A percentile compares a stretch with the other conserved stretches of the same genome.
These are phyloP conservation scores for Trypanosoma lewisi DNA, from an alignment of 208 protist species.

Conservation along the genomic window DNA sequence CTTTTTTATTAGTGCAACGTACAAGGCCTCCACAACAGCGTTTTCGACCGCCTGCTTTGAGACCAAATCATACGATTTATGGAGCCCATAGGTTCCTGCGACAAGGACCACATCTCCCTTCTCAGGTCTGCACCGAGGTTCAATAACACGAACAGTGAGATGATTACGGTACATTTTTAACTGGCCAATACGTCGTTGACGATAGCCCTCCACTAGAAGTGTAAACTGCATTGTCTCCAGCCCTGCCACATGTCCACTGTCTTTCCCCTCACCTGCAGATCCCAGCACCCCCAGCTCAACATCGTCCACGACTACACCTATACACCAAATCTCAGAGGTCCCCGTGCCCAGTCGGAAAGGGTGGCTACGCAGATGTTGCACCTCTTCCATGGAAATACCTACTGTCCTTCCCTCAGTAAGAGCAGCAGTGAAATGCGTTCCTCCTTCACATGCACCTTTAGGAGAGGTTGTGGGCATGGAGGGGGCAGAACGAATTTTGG, in stretches of 20 bases:
- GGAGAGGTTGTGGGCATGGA: not conserved
- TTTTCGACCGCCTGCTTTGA: slow-evolving; percentile 72
- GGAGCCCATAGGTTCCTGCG: slow-evolving; percentile 61
- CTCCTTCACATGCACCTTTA: not conserved
- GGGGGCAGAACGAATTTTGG: not conserved
- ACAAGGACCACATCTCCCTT: slow-evolving; percentile 64
- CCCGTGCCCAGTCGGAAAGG: slow-evolving; percentile 20
- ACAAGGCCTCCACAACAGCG: slow-evolving; percentile 63
- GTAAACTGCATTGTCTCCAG: slow-evolving; percentile 58
- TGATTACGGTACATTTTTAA: slow-evolving; percentile 54
- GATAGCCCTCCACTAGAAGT: slow-evolving; percentile 49
- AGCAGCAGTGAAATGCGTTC: not conserved
- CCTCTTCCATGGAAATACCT: slow-evolving; percentile 3
- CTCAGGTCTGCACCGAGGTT: slow-evolving; percentile 23
- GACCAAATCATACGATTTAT: slow-evolving; percentile 69
- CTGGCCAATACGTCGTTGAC: slow-evolving; percentile 49
- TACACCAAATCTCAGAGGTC: slow-evolving; percentile 15
- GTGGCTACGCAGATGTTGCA: slow-evolving; percentile 10
- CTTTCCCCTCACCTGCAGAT: not conserved
- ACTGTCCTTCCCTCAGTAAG: slow-evolving; percentile 11
- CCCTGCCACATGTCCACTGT: not conserved
- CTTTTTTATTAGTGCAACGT: slow-evolving; percentile 39
- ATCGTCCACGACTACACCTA: slow-evolving; percentile 20
- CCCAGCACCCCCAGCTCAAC: slow-evolving; percentile 12
- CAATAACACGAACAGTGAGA: slow-evolving; percentile 46